Evolutionary conservation across 2,329 filamentous ascomycete genomes (phyloP), one percentile per base, ranked within the genome.

Genomic region (Ceratocystis huliohia): DNA sequence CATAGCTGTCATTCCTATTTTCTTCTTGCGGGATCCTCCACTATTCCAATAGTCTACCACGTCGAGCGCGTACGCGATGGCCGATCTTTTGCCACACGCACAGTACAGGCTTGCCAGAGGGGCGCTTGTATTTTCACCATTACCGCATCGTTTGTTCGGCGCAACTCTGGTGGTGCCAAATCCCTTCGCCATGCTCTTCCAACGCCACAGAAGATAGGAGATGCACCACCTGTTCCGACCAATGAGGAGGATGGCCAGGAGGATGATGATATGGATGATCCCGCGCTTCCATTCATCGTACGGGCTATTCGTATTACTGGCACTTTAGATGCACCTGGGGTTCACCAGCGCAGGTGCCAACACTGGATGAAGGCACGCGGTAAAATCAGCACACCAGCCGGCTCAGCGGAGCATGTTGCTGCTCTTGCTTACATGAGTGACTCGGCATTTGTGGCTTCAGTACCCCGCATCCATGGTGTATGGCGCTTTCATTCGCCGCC

Each of bases 1-100:
- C 94, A 99, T 80, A 93, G 88, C 73, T 96, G 96, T 88, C 94
- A 99, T 82, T 97, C 94, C 83, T 99, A 97, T 80, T 99, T 99
- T 76, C 86, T 99, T 44, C 85, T 97, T 1, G 92, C 93, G 3
- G 94, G 94, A 33, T 89, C 93, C 73, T 82, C 85, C 13, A 84
- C 88, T 68, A 87, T 94, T 20, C 93, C 94, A 41, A 88, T 97
- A 70, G 82, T 96, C 69, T 97, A 96, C 78, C 90, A 96, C 74
- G 94, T 99, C 61, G 94, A 97, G 78, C 84, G 89, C 64, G 91
- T 99, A 61, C 87, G 94, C 66, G 91, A 96, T 74, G 94, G 94
- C 7, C 86, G 88, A 68, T 92, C 88, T 64, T 99, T 92, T 75
- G 87, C 90, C 65, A 97, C 94, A 46, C 83, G 94, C 65, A 97